Percentiles rank a stretch among this genome's conserved stretches.
These are phyloP conservation scores for Chlamydomonas sphaeroides DNA, from an alignment of 139 green algal species.

Conservation along the genomic window DNA sequence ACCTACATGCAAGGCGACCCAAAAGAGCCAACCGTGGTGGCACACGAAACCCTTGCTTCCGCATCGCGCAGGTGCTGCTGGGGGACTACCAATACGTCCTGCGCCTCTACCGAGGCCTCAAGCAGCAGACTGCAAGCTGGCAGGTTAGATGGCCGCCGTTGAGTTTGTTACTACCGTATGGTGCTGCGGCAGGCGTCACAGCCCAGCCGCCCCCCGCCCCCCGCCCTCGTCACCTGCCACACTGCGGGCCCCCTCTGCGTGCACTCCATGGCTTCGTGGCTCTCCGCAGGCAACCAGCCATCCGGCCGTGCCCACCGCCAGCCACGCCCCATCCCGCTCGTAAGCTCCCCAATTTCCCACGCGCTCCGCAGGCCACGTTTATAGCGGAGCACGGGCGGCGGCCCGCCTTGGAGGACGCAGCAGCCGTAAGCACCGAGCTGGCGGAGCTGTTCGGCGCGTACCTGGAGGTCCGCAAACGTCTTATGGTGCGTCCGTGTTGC, in stretches of 20 bases:
- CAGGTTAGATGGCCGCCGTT: neutral
- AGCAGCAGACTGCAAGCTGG: slow-evolving; percentile 3
- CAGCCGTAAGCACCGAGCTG: neutral
- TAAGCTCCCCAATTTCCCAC: too few relatives aligned
- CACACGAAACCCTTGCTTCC: too few relatives aligned
- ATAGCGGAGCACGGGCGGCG: neutral
- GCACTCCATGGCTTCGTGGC: too few relatives aligned
- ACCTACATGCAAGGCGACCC: too few relatives aligned
- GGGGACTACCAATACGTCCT: slow-evolving; percentile 28
- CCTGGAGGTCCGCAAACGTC: slow-evolving; percentile 10
- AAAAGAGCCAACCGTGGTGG: too few relatives aligned
- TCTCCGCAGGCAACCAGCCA: too few relatives aligned
- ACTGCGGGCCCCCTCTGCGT: too few relatives aligned
- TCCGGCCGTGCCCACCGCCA: too few relatives aligned
- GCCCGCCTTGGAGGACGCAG: neutral
- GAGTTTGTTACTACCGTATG: neutral
- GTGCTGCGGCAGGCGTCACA: neutral
- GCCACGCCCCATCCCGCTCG: too few relatives aligned
- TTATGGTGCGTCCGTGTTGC: slow-evolving; percentile 24
- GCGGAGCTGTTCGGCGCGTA: neutral
- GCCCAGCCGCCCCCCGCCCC: neutral
- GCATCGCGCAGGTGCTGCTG: slow-evolving; percentile 9
- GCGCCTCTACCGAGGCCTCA: neutral
- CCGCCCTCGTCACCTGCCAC: too few relatives aligned
- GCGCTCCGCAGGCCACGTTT: neutral